Conservation (phyloP, 768 basidiomycete species). For the Hysterangium stoloniferum region DNA sequence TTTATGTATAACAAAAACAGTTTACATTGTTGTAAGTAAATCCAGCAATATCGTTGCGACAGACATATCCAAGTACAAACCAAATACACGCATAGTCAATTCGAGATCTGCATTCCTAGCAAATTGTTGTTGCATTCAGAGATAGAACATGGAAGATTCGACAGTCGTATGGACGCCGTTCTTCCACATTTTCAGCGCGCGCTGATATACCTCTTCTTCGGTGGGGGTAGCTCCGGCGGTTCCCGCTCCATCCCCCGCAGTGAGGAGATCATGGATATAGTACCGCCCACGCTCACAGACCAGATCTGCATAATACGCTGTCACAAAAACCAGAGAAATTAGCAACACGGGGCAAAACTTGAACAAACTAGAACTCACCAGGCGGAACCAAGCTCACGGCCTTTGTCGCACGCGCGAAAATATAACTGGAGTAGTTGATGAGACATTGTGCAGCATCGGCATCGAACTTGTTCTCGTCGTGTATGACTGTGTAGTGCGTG, state of each 20-base stretch:
- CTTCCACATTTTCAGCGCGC: slow-evolving; percentile 49
- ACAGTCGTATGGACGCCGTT: slow-evolving; percentile 15
- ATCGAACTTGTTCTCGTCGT: slow-evolving; percentile 64
- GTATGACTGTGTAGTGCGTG: slow-evolving; percentile 74
- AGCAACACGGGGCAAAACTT: neutral
- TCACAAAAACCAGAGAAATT: neutral
- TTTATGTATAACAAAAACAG: too few species aligned
- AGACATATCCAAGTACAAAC: too few species aligned
- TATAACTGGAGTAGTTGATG: slow-evolving; percentile 58
- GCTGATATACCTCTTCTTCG: slow-evolving; percentile 44
- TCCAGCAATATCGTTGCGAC: too few species aligned
- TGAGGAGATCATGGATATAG: slow-evolving; percentile 68
- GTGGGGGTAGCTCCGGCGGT: slow-evolving; percentile 32
- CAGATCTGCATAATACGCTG: slow-evolving; percentile 45
- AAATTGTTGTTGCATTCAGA: neutral
- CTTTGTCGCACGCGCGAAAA: slow-evolving; percentile 78
- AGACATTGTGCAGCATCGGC: slow-evolving; percentile 72
- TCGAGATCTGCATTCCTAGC: too few species aligned
- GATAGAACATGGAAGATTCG: slow-evolving; percentile 18
- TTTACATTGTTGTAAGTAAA: too few species aligned
- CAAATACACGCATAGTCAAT: too few species aligned
- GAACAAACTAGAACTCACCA: slow-evolving; percentile 9
- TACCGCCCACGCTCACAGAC: slow-evolving; percentile 75
- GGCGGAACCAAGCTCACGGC: slow-evolving; percentile 76
- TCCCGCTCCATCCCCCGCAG: slow-evolving; percentile 28